Evolutionary conservation across 768 basidiomycete species (phyloP), one percentile per base, ranked within the genome.

Genomic region (Leccinum rimulosum): DNA sequence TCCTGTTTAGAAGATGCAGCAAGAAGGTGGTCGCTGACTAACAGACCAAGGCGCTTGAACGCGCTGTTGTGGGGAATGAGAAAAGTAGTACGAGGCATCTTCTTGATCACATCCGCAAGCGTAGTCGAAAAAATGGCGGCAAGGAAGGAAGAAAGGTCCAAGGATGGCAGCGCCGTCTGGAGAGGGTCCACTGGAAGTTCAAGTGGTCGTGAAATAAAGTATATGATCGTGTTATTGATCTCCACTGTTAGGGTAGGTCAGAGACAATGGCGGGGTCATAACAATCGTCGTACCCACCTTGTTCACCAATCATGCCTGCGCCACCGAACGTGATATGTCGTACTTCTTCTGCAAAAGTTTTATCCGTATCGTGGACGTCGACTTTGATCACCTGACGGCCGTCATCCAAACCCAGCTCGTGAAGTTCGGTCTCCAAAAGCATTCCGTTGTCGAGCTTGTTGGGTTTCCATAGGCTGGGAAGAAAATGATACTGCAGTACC

Each of bases 31-130:
- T 82, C 83, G 75, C 91, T 94, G 61, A 93, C 88, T 48, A 99
- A 82, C 55, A 80, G 67, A 6, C 97, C 97, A 6, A 98, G 82
- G 8, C 86, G 82, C 61, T 86, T 83, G 77, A 97, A 99, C 0
- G 94, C 97, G n/a, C 76, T 70, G 68, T 99, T 99, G 49, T 83
- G 86, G 9, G 97, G 97, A 35, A 97, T 86, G 43, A 99, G 82
- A 58, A 94, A 82, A 3, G 95, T 89, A 1, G 88, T 87, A 8
- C 83, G 84, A 4, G 91, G 87, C 25, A 82, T 82, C 22, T 68
- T 78, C 68, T 84, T 80, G 58, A 93, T 75, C 22, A 75, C 79
- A 33, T 91, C 85, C 9, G 92, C 91, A 51, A 98, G 82, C 11
- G 84, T 84, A 11, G 93, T 89, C 2, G 96, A 92, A 71, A 93